Conservation (phyloP, 164 flowering plant genomes). For the Paratinospora sagittata region DNA sequence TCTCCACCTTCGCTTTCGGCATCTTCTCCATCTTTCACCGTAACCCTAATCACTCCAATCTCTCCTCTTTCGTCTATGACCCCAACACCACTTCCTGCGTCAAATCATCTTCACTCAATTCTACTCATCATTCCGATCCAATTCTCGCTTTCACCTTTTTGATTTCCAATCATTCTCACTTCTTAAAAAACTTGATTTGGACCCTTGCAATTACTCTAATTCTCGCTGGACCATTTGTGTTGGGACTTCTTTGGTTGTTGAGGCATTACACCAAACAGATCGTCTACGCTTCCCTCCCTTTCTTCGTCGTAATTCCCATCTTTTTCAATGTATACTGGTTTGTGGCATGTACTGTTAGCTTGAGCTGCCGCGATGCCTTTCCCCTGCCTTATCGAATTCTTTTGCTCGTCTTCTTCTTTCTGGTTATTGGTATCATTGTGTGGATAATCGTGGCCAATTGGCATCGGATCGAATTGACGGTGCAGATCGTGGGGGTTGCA, state of each 20-base stretch:
- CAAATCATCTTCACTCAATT: background rate
- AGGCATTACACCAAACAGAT: conserved; percentile 81
- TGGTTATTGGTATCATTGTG: conserved; percentile 60
- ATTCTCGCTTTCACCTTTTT: background rate
- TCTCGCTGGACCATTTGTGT: conserved; percentile 54
- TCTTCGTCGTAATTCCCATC: conserved; percentile 56
- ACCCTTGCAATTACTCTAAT: conserved; percentile 64
- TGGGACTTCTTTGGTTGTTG: conserved; percentile 48
- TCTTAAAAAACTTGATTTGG: conserved; percentile 57
- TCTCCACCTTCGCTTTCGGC: conserved; percentile 75
- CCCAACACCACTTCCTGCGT: conserved; percentile 53
- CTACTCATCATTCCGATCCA: background rate
- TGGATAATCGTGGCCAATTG: conserved; percentile 80
- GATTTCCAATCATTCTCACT: conserved; percentile 14
- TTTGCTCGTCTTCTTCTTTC: conserved; percentile 56
- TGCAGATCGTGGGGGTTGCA: conserved; percentile 57
- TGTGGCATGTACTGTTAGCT: conserved; percentile 69
- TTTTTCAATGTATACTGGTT: conserved; percentile 84
- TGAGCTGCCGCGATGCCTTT: conserved; percentile 52
- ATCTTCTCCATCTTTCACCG: conserved; percentile 54
- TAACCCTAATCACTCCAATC: conserved; percentile 43
- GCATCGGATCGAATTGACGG: conserved; percentile 79
- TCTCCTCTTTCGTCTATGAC: conserved; percentile 51
- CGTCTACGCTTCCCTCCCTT: conserved; percentile 66
- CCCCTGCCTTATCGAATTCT: conserved; percentile 66